Base-by-base conservation (phyloP, 345 rosid genomes). In the Pistacia integerrima region DNA sequence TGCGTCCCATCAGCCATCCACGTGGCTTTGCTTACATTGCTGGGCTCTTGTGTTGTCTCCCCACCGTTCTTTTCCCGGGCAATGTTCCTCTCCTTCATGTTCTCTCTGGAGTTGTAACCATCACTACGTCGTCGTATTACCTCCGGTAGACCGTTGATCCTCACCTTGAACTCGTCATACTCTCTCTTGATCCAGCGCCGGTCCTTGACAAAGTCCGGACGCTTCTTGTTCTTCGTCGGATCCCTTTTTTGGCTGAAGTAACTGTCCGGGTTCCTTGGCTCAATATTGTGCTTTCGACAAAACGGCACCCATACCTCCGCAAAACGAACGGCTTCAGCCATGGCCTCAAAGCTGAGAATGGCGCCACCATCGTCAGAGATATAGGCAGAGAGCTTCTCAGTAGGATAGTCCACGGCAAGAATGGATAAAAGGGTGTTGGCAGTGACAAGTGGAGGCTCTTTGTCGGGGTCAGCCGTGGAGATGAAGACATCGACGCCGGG, bases 1-100 rank as follows among this genome's bases (percentile, higher is more conserved):
- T 91, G 98, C 1, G 98, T 94, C 9, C 98, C 98, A 70, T 95
- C 97, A 57, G 99, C 99, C 98, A 95, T 95, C 99, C 99, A 95
- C 2, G 98, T 95, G 57, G 99, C 99, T 71, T 87, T 83, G 1
- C 77, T 77, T 11, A 86, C 86, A 8, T 76, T 61, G 67, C 85
- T 79, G 1, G 87, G 90, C 54, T 90, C 95, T 0, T 79, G 76
- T 0, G 93, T 88, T 80, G 85, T 66, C 8, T 38, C 70, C 12
- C 91, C 93, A 5, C 90, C 91, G 22, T 91, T 88, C 75, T 89
- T 85, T 58, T 91, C 97, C 72, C 86, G 65, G 0, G 90, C 91
- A 0, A 82, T 48, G 44, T 84, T 78, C 64, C 84, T 93, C 74
- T 88, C 93, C 76, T 94, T 93, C 64, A 58, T 82, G 62, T 74